Percentiles rank a stretch among this genome's conserved stretches.
phyloP scores from a whole-genome alignment of 441 rosid species.

The Monsonia emarginata region DNA sequence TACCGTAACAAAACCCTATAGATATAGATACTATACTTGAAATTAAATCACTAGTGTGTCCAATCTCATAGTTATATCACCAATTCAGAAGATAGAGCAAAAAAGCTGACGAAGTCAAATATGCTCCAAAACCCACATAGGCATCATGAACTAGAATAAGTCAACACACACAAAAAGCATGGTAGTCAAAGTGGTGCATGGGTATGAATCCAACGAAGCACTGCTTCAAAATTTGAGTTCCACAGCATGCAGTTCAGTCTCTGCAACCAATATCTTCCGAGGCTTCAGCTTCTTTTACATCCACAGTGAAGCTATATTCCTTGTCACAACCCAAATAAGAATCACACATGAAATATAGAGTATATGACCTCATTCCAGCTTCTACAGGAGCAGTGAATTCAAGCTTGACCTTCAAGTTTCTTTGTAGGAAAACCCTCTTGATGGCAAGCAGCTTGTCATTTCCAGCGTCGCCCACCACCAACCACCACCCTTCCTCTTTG shows the following conservation, averaged over 20 bases:
- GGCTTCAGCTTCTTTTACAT: slow-evolving; percentile 38
- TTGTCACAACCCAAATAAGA: slow-evolving; percentile 86
- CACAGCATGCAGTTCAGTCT: neutral
- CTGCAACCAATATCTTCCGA: neutral
- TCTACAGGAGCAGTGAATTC: slow-evolving; percentile 52
- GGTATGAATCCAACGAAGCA: neutral
- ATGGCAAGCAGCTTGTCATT: slow-evolving; percentile 73
- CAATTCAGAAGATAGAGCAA: too few species aligned
- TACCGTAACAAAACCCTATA: too few species aligned
- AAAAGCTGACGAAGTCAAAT: too few species aligned
- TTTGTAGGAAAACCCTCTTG: slow-evolving; percentile 70
- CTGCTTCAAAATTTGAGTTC: too few species aligned
- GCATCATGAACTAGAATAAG: neutral
- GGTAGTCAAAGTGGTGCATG: neutral
- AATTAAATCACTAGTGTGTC: too few species aligned
- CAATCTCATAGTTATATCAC: too few species aligned
- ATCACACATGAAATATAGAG: slow-evolving; percentile 76
- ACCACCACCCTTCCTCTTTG: slow-evolving; percentile 99
- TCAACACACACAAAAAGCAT: neutral
- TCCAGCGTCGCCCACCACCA: slow-evolving; percentile 74
- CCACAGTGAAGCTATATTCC: slow-evolving; percentile 57
- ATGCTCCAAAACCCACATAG: too few species aligned
- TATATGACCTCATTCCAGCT: slow-evolving; percentile 48
- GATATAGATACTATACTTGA: too few species aligned
- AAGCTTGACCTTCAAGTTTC: slow-evolving; percentile 75